Conservation (phyloP, 1,284 basidiomycete genomes). For the Ustilago sp. region DNA sequence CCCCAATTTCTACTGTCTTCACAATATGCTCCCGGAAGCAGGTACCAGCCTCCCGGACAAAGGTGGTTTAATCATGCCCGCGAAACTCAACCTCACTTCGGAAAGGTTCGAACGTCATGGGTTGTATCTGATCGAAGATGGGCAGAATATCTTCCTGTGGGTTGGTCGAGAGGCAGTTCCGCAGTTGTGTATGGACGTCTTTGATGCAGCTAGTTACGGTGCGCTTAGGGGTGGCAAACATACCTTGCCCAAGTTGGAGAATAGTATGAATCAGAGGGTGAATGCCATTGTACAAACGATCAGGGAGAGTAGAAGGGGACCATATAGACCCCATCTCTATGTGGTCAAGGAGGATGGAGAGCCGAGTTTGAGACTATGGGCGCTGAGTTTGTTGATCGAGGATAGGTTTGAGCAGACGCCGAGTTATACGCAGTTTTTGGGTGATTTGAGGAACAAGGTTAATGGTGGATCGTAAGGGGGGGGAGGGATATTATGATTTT, state of each 20-base stretch:
- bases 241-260: conserved; percentile 88
- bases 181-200: conserved; percentile 92
- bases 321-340: conserved; percentile 94
- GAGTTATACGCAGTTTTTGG: conserved; percentile 92
- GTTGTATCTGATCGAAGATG: conserved; percentile 95
- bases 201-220: conserved; percentile 88
- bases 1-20: conserved; percentile 93
- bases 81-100: conserved; percentile 88
- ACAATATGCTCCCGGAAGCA: conserved; percentile 94
- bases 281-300: conserved; percentile 94
- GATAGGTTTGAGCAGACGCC: conserved; percentile 94
- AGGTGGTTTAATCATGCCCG: conserved; percentile 78
- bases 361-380: conserved; percentile 87
- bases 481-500: not conserved
- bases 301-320: conserved; percentile 84
- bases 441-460: conserved; percentile 63
- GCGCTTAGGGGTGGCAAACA: conserved; percentile 92
- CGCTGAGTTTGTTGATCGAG: conserved; percentile 91
- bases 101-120: conserved; percentile 95
- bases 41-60: conserved; percentile 58
- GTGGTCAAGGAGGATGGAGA: conserved; percentile 98
- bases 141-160: conserved; percentile 97
- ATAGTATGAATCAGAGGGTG: conserved; percentile 90
- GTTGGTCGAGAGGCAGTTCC: conserved; percentile 96
- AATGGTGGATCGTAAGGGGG: conserved; percentile 53